Evolutionary conservation across 257 asterid genomes (phyloP).

Genomic region (Salvia rosmarinus): DNA sequence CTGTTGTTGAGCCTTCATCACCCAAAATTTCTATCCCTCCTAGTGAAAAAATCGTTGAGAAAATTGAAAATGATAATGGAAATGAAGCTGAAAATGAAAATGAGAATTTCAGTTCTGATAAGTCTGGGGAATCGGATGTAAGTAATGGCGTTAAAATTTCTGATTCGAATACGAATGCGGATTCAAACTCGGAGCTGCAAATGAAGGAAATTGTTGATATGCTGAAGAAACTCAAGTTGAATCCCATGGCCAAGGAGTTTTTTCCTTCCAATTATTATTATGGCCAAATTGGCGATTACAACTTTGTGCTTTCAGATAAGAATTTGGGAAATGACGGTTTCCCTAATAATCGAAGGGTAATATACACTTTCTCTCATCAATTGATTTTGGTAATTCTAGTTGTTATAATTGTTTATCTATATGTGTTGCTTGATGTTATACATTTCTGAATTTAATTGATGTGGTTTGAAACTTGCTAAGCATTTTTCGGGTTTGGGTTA

Average conservation of each 20-base stretch:
- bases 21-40: constrained; percentile 42
- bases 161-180: constrained; percentile 48
- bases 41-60: constrained; percentile 35
- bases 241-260: constrained; percentile 92
- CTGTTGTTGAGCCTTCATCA: constrained; percentile 52
- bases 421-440: constrained; percentile 26
- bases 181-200: constrained; percentile 64
- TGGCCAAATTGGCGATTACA: constrained; percentile 52
- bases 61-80: constrained; percentile 29
- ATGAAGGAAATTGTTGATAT: constrained; percentile 72
- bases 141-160: constrained; percentile 52
- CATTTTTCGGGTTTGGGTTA: constrained; percentile 5
- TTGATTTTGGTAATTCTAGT: neutral
- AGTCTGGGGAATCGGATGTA: constrained; percentile 42
- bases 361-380: constrained; percentile 31
- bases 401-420: constrained; percentile 18
- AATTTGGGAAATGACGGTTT: constrained; percentile 56
- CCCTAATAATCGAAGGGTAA: constrained; percentile 73
- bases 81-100: constrained; percentile 12
- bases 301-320: constrained; percentile 53
- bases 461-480: constrained; percentile 5
- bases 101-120: constrained; percentile 42
- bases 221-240: constrained; percentile 74
- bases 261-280: constrained; percentile 71
- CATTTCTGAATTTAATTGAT: neutral